These are phyloP conservation scores for Bonia amplexicaulis DNA, from an alignment of 176 grass and related monocot genomes.

Conservation along the genomic window DNA sequence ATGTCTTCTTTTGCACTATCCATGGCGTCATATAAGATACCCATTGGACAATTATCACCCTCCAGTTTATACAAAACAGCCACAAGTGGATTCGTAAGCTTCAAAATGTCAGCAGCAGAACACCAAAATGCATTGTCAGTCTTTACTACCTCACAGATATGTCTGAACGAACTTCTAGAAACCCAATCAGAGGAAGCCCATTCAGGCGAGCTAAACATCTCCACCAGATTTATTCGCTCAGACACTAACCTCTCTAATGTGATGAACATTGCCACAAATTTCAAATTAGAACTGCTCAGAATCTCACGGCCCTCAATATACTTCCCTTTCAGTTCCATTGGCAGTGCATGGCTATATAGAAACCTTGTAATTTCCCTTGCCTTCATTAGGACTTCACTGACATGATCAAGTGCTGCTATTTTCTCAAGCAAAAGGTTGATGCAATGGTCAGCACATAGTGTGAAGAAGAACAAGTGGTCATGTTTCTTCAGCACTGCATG, in stretches of 20 bases:
- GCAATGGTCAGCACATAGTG: slow-evolving; percentile 69
- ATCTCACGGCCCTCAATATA: slow-evolving; percentile 40
- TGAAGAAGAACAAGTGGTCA: slow-evolving; percentile 43
- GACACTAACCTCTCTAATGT: slow-evolving; percentile 59
- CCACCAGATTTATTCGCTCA: slow-evolving; percentile 37
- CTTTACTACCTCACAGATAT: slow-evolving; percentile 41
- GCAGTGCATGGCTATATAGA: slow-evolving; percentile 51
- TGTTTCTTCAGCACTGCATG: slow-evolving; percentile 50
- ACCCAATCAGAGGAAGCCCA: slow-evolving; percentile 48
- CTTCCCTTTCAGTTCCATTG: slow-evolving; percentile 38
- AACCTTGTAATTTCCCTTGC: slow-evolving; percentile 63
- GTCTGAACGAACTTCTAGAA: slow-evolving; percentile 24
- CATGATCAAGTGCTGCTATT: slow-evolving; percentile 48
- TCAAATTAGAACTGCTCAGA: slow-evolving; percentile 46
- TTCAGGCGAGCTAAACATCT: slow-evolving; percentile 48
- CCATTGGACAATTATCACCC: slow-evolving; percentile 47
- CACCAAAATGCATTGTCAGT: slow-evolving; percentile 49
- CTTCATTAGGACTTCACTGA: slow-evolving; percentile 44
- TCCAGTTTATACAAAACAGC: slow-evolving; percentile 45
- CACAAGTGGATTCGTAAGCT: slow-evolving; percentile 63
- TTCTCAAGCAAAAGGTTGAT: slow-evolving; percentile 68
- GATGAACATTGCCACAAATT: slow-evolving; percentile 52
- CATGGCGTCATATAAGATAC: slow-evolving; percentile 72
- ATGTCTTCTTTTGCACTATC: slow-evolving; percentile 73
- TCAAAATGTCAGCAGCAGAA: slow-evolving; percentile 53